Conservation (phyloP, 768 basidiomycete species). For the Favolaschia claudopus region DNA sequence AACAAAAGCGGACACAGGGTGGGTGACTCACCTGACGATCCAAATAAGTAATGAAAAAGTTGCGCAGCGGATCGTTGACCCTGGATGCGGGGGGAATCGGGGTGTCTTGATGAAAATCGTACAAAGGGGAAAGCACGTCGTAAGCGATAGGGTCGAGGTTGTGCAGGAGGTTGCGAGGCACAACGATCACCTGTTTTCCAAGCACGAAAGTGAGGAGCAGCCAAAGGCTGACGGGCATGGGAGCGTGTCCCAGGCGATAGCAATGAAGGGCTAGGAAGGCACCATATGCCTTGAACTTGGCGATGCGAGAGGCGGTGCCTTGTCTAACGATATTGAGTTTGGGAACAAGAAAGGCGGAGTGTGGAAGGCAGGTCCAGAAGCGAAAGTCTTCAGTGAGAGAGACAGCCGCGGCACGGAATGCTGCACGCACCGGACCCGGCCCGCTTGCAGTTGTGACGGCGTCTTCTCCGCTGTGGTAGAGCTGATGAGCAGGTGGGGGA, state of each 20-base stretch:
- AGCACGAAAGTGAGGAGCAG: neutral
- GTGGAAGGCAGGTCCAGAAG: neutral
- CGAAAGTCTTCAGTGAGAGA: no score
- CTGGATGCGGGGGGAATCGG: neutral
- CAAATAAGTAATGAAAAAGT: neutral
- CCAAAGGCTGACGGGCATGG: constrained; percentile 9
- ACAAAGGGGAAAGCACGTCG: neutral
- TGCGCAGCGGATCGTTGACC: neutral
- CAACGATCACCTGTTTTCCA: neutral
- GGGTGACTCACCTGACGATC: neutral
- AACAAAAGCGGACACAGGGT: neutral
- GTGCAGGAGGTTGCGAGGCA: neutral
- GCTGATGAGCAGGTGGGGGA: no score
- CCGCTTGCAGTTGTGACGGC: no score
- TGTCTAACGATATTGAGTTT: neutral
- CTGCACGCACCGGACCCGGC: neutral
- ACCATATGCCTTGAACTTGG: neutral
- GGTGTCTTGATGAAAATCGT: neutral
- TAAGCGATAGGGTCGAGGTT: constrained; percentile 1
- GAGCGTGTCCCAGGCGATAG: neutral
- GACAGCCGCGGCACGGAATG: neutral
- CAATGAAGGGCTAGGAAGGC: constrained; percentile 1
- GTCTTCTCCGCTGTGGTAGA: no score
- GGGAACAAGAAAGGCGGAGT: neutral
- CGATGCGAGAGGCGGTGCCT: neutral